Evolutionary conservation across 2,329 filamentous ascomycete species (phyloP), one percentile per base, ranked within the genome.

Genomic region (Diplodia seriata): DNA sequence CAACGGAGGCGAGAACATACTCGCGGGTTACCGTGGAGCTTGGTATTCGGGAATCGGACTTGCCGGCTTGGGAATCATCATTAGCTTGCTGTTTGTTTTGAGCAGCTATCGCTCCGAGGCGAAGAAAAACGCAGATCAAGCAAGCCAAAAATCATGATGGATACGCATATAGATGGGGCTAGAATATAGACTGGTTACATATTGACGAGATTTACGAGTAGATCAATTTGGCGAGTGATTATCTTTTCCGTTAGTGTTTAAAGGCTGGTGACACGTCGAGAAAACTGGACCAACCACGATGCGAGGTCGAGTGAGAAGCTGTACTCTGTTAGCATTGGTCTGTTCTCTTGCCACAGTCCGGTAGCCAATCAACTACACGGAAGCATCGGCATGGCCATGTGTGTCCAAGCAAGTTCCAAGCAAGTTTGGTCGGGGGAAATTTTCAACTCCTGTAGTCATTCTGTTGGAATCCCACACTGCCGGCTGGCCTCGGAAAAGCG

Each of bases 41-140:
- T 73, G 75, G 70, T 82, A 80, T 69, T 57, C 80, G 14, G 79
- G 73, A 3, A 73, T 80, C 20, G 80, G 79, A 4, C 70, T 81
- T 40, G 73, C 74, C 7, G 76, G 70, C 7, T 47, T 75, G 26
- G 75, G 75, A 3, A 61, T 76, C 3, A 23, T 74, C 3, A 72
- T 75, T 2, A 74, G 72, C 66, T 20, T 74, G 31, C 29, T 73
- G 4, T 76, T 74, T 61, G 47, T 76, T 18, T 51, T 72, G 3
- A 76, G 76, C 64, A 71, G 73, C 53, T 70, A 65, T 47, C 67
- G 59, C 49, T 29, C 59, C 1, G 36, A n/a, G 6, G 26, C 47
- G n/a, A 55, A 33, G n/a, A 62, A 63, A 15, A 43, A 49, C 5
- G 62, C 36, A 62, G 59, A 23, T 23, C 8, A 26, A 3, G 23